A percentile compares a stretch with the other conserved stretches of the same genome.
phyloP scores from a whole-genome alignment of 2,329 filamentous ascomycete genomes.

The Xylaria multiplex region DNA sequence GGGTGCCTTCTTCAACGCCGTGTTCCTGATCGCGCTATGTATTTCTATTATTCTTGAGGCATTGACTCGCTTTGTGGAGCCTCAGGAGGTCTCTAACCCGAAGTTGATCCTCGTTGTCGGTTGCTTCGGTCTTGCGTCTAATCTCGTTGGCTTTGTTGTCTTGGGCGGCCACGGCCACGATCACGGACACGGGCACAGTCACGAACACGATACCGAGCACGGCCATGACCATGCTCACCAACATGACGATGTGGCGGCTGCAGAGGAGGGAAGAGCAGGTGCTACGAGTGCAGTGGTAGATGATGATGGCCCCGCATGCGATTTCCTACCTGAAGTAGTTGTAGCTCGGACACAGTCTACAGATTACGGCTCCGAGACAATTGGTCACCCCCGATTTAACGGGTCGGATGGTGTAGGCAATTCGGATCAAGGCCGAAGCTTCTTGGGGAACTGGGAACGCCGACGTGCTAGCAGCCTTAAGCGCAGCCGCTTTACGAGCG shows the following conservation, averaged over 20 bases:
- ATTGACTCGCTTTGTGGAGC: slow-evolving; percentile 89
- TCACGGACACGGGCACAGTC: slow-evolving; percentile 71
- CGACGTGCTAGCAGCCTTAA: slow-evolving; percentile 61
- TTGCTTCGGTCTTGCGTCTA: slow-evolving; percentile 84
- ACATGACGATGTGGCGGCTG: slow-evolving; percentile 52
- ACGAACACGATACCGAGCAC: slow-evolving; percentile 69
- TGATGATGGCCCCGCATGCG: slow-evolving; percentile 68
- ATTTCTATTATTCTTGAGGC: slow-evolving; percentile 97
- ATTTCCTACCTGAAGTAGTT: slow-evolving; percentile 71
- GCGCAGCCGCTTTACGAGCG: slow-evolving; percentile 69
- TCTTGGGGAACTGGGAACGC: slow-evolving; percentile 55
- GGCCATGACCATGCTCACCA: slow-evolving; percentile 57
- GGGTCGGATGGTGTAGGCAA: slow-evolving; percentile 48
- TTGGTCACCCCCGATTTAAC: slow-evolving; percentile 56
- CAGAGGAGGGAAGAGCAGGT: slow-evolving; percentile 64
- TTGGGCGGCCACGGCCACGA: slow-evolving; percentile 92
- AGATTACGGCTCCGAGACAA: slow-evolving; percentile 48
- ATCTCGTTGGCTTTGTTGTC: slow-evolving; percentile 86
- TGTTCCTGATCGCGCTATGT: slow-evolving; percentile 96
- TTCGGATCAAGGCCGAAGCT: slow-evolving; percentile 45
- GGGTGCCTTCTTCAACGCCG: slow-evolving; percentile 95
- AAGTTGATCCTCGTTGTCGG: slow-evolving; percentile 90
- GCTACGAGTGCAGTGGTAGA: slow-evolving; percentile 56
- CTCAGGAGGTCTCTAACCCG: slow-evolving; percentile 86
- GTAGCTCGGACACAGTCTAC: slow-evolving; percentile 59